Percentiles rank a stretch among this genome's conserved stretches.
phyloP scores from a whole-genome alignment of 352 stramenopile genomes.

The Phytophthora multivora region DNA sequence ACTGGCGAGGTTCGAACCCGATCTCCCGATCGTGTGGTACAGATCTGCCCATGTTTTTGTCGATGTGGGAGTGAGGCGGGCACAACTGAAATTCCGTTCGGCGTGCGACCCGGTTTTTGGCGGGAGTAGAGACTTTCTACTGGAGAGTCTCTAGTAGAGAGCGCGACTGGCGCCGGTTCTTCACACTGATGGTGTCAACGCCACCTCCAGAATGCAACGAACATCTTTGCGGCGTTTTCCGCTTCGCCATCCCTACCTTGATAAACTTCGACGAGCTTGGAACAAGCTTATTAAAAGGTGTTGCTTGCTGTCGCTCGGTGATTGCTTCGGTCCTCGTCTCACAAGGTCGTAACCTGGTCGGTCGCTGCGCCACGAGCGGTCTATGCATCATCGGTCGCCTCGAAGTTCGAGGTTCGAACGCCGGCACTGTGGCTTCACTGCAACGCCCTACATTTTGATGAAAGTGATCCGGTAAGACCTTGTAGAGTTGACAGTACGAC shows the following conservation, averaged over 20 bases:
- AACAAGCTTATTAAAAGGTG: no score
- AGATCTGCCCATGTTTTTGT: slow-evolving; percentile 18
- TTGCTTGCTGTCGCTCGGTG: not conserved
- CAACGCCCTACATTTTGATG: no score
- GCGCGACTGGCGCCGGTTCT: not conserved
- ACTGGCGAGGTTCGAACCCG: slow-evolving; percentile 2
- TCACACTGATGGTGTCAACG: not conserved
- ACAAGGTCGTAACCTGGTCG: not conserved
- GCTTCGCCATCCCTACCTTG: not conserved
- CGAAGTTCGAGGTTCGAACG: not conserved
- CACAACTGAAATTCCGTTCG: slow-evolving; percentile 1
- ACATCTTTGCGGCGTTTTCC: not conserved
- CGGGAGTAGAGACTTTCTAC: no score
- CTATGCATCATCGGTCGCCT: not conserved
- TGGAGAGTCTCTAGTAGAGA: no score
- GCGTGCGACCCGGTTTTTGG: not conserved
- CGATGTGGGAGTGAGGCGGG: slow-evolving; percentile 14
- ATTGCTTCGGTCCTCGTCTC: slow-evolving; percentile 13
- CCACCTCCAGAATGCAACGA: slow-evolving; percentile 5
- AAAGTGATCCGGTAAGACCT: no score
- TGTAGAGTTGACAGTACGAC: no score
- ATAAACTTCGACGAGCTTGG: no score
- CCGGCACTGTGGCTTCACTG: not conserved
- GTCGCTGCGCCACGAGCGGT: slow-evolving; percentile 5
- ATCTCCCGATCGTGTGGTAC: slow-evolving; percentile 21